Evolutionary conservation across 2,329 filamentous ascomycete genomes (phyloP).

Genomic region (Diaporthe nobilis): DNA sequence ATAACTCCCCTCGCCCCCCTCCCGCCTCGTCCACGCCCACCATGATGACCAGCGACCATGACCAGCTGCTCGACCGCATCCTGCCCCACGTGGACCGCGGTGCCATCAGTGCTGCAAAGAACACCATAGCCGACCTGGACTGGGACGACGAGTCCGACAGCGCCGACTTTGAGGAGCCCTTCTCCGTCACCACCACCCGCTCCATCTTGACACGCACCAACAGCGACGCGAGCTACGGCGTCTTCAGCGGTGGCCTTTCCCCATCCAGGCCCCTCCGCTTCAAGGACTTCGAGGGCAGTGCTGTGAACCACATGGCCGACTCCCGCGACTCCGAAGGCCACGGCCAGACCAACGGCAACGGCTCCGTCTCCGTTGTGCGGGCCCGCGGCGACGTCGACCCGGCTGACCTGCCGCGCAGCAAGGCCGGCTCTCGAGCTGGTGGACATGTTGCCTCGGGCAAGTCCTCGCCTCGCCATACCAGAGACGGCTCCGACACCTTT

Average conservation of each 20-base stretch:
- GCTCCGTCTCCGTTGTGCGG: not conserved
- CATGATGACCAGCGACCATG: conserved; percentile 37
- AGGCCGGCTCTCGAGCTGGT: conserved; percentile 3
- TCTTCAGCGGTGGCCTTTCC: conserved; percentile 34
- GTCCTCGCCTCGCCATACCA: not conserved
- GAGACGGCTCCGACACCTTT: not conserved
- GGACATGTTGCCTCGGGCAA: not conserved
- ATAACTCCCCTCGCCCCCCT: not conserved
- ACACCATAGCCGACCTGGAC: conserved; percentile 27
- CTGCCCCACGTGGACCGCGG: conserved; percentile 22
- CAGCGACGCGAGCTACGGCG: conserved; percentile 34
- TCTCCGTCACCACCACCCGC: conserved; percentile 21
- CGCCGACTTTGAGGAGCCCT: conserved; percentile 17
- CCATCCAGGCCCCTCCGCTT: conserved; percentile 24
- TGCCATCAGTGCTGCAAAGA: conserved; percentile 36
- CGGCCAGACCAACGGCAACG: conserved; percentile 4
- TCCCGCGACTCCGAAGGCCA: not conserved
- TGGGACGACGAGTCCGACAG: conserved; percentile 38
- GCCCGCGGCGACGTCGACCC: not conserved
- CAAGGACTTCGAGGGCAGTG: conserved; percentile 3
- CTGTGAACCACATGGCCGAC: conserved; percentile 12
- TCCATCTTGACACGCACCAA: conserved; percentile 13
- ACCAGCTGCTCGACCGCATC: conserved; percentile 31
- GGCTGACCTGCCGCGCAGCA: conserved; percentile 10
- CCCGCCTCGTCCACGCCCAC: not conserved